Conservation (phyloP, 768 basidiomycete genomes). For the Boletus insuetus region DNA sequence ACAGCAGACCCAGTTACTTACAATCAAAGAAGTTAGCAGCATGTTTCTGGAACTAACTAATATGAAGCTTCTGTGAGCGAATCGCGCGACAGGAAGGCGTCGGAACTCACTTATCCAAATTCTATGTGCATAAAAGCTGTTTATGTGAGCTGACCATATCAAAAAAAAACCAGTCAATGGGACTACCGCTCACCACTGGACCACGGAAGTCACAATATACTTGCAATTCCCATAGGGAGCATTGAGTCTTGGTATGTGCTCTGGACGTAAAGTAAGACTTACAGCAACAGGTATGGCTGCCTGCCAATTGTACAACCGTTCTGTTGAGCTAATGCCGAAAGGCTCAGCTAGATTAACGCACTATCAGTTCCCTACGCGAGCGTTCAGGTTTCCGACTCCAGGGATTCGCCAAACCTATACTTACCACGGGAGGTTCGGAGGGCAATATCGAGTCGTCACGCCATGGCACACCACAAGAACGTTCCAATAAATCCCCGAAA, state of each 20-base stretch:
- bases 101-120: constrained; percentile 12
- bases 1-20: neutral
- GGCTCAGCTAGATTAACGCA: neutral
- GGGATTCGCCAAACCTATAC: neutral
- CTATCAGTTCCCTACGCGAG: neutral
- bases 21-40: constrained; percentile 3
- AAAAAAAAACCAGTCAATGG: neutral
- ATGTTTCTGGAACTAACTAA: constrained; percentile 7
- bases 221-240: neutral
- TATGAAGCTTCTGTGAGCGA: neutral
- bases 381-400: neutral
- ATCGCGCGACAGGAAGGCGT: too few species aligned
- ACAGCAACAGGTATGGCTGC: neutral
- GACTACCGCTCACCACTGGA: constrained; percentile 7
- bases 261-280: neutral
- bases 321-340: neutral
- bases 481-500: neutral
- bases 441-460: neutral
- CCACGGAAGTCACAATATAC: constrained; percentile 3
- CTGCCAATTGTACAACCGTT: neutral
- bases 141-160: neutral
- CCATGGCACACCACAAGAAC: constrained; percentile 1
- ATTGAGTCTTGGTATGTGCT: too few species aligned
- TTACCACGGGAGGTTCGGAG: neutral
- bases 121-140: constrained; percentile 12